Evolutionary conservation across 805 yeast species (phyloP).

Genomic region (Metschnikowia dekortorum): DNA sequence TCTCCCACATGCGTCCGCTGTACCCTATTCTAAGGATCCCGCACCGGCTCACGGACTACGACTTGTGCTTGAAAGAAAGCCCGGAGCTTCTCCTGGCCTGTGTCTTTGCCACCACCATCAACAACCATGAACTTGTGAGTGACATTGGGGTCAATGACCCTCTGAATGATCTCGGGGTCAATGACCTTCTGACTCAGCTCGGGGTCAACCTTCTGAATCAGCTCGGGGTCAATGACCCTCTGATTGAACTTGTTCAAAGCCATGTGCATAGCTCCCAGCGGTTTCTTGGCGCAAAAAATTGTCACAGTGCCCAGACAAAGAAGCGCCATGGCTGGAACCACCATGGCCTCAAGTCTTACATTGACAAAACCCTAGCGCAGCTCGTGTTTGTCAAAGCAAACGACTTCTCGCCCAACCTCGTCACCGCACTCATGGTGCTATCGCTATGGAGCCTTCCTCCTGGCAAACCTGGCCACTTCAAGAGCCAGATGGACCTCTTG

Average conservation of each 20-base stretch:
- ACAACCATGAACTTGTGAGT: slow-evolving; percentile 24
- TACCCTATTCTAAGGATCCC: slow-evolving; percentile 50
- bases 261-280: neutral
- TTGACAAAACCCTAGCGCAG: slow-evolving; percentile 43
- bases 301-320: neutral
- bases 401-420: slow-evolving; percentile 38
- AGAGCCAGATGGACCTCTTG: slow-evolving; percentile 47
- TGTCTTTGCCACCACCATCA: slow-evolving; percentile 45
- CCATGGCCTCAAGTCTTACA: slow-evolving; percentile 32
- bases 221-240: too few relatives aligned
- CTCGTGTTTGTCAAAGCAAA: slow-evolving; percentile 40
- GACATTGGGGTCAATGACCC: neutral
- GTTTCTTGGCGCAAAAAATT: neutral
- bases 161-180: neutral
- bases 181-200: too few relatives aligned
- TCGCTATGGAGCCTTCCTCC: slow-evolving; percentile 55
- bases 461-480: slow-evolving; percentile 47
- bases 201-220: too few relatives aligned
- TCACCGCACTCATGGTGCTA: slow-evolving; percentile 41
- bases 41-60: slow-evolving; percentile 27
- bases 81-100: slow-evolving; percentile 43
- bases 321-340: neutral
- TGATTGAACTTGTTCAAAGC: neutral
- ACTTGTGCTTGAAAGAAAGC: slow-evolving; percentile 36
- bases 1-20: slow-evolving; percentile 36